phyloP scores from a whole-genome alignment of 163 green algal species.

The Scenedesmus sp. region DNA sequence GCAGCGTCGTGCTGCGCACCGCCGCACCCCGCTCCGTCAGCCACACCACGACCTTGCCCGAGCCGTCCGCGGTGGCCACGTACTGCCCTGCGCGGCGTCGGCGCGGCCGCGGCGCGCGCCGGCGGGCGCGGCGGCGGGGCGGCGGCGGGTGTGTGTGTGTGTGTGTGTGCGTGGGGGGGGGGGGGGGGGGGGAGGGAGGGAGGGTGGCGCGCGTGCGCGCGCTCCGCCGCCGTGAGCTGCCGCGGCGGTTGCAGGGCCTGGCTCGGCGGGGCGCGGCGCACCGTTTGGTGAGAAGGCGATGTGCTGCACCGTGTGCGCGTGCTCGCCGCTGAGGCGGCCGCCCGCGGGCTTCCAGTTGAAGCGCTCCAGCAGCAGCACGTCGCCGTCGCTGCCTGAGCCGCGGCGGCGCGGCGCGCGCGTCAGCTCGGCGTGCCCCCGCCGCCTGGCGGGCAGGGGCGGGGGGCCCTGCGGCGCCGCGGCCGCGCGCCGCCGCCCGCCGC shows the following conservation, averaged over 20 bases:
- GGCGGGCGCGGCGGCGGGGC: too few relatives aligned
- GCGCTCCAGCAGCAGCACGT: conserved; percentile 73
- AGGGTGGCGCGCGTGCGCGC: too few relatives aligned
- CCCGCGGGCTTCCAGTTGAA: conserved; percentile 67
- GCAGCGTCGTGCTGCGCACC: conserved; percentile 33
- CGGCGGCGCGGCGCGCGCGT: too few relatives aligned
- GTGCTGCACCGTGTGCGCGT: conserved; percentile 50
- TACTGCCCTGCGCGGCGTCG: conserved; percentile 79
- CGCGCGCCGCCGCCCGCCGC: neutral
- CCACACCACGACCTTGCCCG: conserved; percentile 76
- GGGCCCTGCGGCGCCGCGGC: neutral
- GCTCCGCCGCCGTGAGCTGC: too few relatives aligned
- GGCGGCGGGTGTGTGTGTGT: too few relatives aligned
- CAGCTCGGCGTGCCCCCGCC: too few relatives aligned
- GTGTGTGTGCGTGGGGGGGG: too few relatives aligned
- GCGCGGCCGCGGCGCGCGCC: too few relatives aligned
- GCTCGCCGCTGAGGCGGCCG: conserved; percentile 49
- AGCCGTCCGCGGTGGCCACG: conserved; percentile 60
- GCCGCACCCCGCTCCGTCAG: conserved; percentile 50
- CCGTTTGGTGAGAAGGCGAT: conserved; percentile 76
- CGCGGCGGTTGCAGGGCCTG: too few relatives aligned
- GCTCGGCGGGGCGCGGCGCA: too few relatives aligned
- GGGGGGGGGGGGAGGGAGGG: too few relatives aligned
- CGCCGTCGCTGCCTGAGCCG: conserved; percentile 53
- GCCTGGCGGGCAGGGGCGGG: neutral